Evolutionary conservation across 1,139 yeast species (phyloP).

Genomic region (Blastobotrys buckinghamii): DNA sequence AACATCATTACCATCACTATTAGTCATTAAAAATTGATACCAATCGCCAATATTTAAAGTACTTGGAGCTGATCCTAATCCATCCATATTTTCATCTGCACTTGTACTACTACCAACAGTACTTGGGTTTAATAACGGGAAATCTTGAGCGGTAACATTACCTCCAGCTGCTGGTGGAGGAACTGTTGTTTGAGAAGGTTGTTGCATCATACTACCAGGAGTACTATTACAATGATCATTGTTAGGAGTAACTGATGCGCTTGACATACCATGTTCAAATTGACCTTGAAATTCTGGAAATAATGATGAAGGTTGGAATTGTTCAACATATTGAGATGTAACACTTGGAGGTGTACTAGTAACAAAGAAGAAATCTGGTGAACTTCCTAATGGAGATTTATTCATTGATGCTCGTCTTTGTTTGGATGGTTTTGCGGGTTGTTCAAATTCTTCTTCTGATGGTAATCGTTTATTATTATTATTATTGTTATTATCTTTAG

Average conservation of each 20-base stretch:
- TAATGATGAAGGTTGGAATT: constrained; percentile 36
- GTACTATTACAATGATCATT: background rate
- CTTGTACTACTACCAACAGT: too few species aligned
- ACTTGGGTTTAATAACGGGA: background rate
- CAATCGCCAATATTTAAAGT: constrained; percentile 36
- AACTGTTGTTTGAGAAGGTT: background rate
- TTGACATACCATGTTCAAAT: background rate
- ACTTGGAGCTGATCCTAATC: constrained; percentile 24
- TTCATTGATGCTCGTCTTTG: background rate
- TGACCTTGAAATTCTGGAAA: constrained; percentile 30
- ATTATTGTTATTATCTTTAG: too few species aligned
- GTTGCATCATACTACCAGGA: background rate
- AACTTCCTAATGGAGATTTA: background rate
- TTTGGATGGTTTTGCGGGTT: constrained; percentile 1
- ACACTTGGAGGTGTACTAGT: constrained; percentile 31
- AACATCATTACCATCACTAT: constrained; percentile 15
- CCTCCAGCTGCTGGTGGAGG: constrained; percentile 1
- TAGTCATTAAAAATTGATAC: constrained; percentile 33
- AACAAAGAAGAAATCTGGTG: constrained; percentile 33
- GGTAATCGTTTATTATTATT: too few species aligned
- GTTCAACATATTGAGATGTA: constrained; percentile 23
- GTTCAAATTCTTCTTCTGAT: background rate
- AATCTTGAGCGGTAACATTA: background rate
- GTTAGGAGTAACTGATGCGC: background rate
- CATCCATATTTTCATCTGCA: background rate